Conservation (phyloP, 805 yeast species). For the Debaryomyces tyrocola region DNA sequence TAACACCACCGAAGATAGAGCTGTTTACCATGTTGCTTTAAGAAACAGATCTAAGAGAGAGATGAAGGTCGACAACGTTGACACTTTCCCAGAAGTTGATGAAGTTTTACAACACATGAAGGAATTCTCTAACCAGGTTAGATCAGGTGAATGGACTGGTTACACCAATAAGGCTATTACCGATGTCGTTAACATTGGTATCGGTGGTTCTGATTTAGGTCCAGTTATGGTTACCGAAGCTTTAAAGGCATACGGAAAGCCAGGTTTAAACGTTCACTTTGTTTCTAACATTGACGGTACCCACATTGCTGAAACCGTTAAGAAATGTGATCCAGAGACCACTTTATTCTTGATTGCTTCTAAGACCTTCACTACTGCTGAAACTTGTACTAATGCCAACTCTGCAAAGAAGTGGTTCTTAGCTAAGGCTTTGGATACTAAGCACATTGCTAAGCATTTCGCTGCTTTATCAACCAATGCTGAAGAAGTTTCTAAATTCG, state of each 20-base stretch:
- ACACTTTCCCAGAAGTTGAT: conserved; percentile 91
- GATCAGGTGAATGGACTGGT: conserved; percentile 96
- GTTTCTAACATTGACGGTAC: conserved; percentile 99
- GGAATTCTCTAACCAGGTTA: conserved; percentile 85
- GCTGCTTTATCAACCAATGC: conserved; percentile 96
- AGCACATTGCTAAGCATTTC: conserved; percentile 92
- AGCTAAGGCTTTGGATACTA: conserved; percentile 59
- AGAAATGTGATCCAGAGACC: conserved; percentile 79
- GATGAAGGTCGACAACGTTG: conserved; percentile 85
- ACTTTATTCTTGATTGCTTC: conserved; percentile 92
- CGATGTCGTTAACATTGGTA: conserved; percentile 95
- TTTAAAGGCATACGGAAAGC: conserved; percentile 81
- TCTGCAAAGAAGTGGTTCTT: conserved; percentile 96
- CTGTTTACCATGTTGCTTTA: conserved; percentile 95
- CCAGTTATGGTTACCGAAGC: conserved; percentile 99
- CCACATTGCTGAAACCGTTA: conserved; percentile 88
- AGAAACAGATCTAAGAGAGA: conserved; percentile 86
- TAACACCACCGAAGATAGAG: conserved; percentile 94
- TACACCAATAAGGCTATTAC: conserved; percentile 93
- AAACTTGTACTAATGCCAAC: conserved; percentile 94
- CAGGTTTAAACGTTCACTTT: conserved; percentile 77
- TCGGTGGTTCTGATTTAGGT: conserved; percentile 98
- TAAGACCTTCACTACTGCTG: conserved; percentile 98
- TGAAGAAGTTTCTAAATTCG: conserved; percentile 86
- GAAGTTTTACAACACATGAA: conserved; percentile 92